Base-by-base conservation (phyloP, 495 filamentous ascomycete species). In the Podospora anserina region DNA sequence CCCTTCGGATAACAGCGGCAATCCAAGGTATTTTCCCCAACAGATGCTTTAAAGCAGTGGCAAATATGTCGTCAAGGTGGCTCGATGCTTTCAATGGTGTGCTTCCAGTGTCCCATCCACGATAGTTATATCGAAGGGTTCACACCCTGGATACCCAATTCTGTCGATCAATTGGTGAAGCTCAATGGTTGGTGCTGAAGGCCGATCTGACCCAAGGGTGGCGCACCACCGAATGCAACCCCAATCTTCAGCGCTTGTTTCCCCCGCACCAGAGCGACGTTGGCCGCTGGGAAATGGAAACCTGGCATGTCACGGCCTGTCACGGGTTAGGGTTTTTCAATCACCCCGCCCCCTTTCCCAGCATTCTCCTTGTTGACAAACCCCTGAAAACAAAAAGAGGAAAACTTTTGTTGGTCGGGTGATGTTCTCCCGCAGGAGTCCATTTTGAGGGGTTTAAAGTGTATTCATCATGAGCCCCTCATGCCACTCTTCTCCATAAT, bases 1-100 rank as follows among this genome's bases (percentile, higher is more conserved):
- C 59, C 59, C 59, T 61, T 32, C 61, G 61, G 61, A 63, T 63
- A 63, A 20, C 61, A 49, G 20, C 61, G 61, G 61, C 61, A 63
- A 44, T 39, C 15, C 61, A 44, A 44, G 30, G n/a, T 26, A 5
- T 58, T 58, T 58, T 26, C 55, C n/a, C 23, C 55, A 9, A 23
- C 55, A 20, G 55, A 62, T 62, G 16, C 13, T 20, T 20, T 13
- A 20, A 59, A 62, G 32, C 4, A 32, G 60, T 62, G 60, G 60
- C 60, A 62, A 62, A 62, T n/a, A 23, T 58, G 55, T 19, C 55
- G 55, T 58, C n/a, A 58, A 58, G 4, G 55, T 49, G 39, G 39
- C 39, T 49, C 39, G 39, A 49, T 49, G 19, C 55, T 58, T 58
- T 26, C 55, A 58, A 58, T 58, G 55, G 55, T 26, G 54, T 57